phyloP scores from a whole-genome alignment of 2,329 filamentous ascomycete species.

The Cercospora canescens region DNA sequence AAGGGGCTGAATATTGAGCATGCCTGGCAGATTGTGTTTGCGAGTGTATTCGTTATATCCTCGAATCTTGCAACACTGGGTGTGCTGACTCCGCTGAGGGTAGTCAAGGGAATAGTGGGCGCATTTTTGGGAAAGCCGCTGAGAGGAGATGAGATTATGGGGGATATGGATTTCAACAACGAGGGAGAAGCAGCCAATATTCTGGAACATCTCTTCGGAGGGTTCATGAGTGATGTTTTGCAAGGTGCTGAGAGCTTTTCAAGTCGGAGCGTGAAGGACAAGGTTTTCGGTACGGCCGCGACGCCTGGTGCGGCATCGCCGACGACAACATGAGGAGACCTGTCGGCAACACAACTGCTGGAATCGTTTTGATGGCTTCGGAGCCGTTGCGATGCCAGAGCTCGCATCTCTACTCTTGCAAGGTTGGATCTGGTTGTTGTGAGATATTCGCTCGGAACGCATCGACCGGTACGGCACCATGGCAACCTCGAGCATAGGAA shows the following conservation, averaged over 20 bases:
- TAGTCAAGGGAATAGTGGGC: background rate
- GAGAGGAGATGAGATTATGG: conserved; percentile 18
- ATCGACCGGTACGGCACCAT: too few species aligned
- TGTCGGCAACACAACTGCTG: too few species aligned
- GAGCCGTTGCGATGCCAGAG: too few species aligned
- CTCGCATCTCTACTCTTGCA: too few species aligned
- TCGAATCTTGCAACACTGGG: background rate
- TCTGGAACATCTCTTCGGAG: background rate
- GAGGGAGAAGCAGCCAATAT: background rate
- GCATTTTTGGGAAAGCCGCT: conserved; percentile 17
- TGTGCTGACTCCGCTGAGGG: background rate
- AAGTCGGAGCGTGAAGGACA: background rate
- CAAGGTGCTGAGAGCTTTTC: background rate
- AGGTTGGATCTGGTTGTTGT: too few species aligned
- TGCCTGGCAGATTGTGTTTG: background rate
- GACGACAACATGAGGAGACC: too few species aligned
- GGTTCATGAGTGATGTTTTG: background rate
- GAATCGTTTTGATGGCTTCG: too few species aligned
- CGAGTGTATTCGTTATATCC: conserved; percentile 4
- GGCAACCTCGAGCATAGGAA: too few species aligned
- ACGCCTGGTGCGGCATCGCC: background rate
- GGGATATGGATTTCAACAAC: background rate
- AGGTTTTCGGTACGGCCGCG: too few species aligned
- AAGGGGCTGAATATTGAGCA: conserved; percentile 7
- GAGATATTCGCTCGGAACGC: too few species aligned